Evolutionary conservation across 2,329 filamentous ascomycete species (phyloP), one percentile per base, ranked within the genome.

Genomic region (Chaetothyriales sp.): DNA sequence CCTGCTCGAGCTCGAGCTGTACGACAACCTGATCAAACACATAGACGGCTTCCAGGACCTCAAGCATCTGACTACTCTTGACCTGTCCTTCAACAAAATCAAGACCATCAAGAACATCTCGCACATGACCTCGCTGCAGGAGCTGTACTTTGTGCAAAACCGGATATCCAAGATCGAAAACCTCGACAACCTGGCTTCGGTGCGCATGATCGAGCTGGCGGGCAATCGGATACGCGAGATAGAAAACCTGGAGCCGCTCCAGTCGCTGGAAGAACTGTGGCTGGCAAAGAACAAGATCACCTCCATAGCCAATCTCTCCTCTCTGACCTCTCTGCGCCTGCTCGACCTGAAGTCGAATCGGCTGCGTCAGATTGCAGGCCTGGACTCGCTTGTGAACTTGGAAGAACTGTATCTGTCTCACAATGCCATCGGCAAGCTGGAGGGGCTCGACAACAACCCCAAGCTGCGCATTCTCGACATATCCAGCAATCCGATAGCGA

Each of bases 1-100:
- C 0, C 72, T 98, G 43, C 70, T 79, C 61, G 92, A 98, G 53
- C 77, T 98, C 48, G 92, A 98, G 62, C 77, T 98, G 53, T 98
- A 98, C 72, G 92, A 98, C 70, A 98, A 98, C 67, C 76, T 94
- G 18, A 88, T 98, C 60, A 79, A 81, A 9, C 88, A 94, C 66
- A 80, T 95, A 67, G 81, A 82, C 58, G 86, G 86, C 26, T 76
- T 98, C 45, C 88, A 95, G 49, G 73, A 79, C 45, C 78, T 95
- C 51, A 79, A 75, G 10, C 75, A 84, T 54, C 77, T 98, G 49
- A 86, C 78, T 5, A 83, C 73, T 51, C 78, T 98, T 50, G 92
- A 98, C 65, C 75, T 98, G 48, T 93, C 86, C 66, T 98, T 95
- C 78, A 98, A 98, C 74, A 96, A 96, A 73, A 90, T 98, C 72